Conservation (phyloP, 2,329 filamentous ascomycete species). For the Paraphaeosphaeria sporulosa region DNA sequence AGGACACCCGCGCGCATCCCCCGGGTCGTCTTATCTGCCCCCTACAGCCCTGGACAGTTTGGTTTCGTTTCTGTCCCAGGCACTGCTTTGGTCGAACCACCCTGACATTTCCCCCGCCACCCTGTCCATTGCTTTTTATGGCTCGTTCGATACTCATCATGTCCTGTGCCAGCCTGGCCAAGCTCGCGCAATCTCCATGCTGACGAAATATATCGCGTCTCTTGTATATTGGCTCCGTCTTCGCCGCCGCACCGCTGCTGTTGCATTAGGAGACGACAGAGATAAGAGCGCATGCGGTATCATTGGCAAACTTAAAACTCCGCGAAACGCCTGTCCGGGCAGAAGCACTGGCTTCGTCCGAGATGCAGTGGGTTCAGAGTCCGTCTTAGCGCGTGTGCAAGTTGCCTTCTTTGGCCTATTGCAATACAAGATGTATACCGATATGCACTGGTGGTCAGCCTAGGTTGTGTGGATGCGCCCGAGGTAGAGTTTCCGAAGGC, state of each 20-base stretch:
- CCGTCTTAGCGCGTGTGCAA: slow-evolving; percentile 11
- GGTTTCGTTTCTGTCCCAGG: slow-evolving; percentile 5
- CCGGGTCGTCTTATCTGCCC: slow-evolving; percentile 4
- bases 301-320: not conserved
- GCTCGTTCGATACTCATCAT: slow-evolving; percentile 10
- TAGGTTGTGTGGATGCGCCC: not conserved
- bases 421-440: not conserved
- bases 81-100: slow-evolving; percentile 1
- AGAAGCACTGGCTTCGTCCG: not conserved
- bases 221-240: slow-evolving; percentile 6
- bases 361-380: not conserved
- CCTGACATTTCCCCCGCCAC: not conserved
- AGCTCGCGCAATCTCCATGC: slow-evolving; percentile 11
- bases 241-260: not conserved
- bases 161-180: slow-evolving; percentile 12
- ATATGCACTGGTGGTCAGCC: not conserved
- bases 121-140: slow-evolving; percentile 13
- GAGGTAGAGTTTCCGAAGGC: not conserved
- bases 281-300: slow-evolving; percentile 5
- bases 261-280: not conserved
- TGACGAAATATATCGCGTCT: not conserved
- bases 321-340: not conserved
- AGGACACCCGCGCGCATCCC: slow-evolving; percentile 7
- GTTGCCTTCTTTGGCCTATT: not conserved
- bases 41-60: slow-evolving; percentile 2